Evolutionary conservation across 768 basidiomycete genomes (phyloP).

Genomic region (Russula virescens): DNA sequence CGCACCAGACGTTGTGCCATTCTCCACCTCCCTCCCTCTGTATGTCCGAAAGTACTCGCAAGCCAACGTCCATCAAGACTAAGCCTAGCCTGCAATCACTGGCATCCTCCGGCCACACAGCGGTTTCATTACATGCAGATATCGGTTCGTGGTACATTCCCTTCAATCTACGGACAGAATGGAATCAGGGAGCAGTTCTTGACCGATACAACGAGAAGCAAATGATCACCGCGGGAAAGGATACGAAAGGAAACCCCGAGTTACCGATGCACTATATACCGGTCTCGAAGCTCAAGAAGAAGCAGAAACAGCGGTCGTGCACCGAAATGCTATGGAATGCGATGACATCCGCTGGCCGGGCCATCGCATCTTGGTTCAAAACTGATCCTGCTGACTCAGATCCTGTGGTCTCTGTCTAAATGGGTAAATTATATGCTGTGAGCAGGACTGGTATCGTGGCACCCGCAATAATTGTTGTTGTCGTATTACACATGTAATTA

Average conservation of each 20-base stretch:
- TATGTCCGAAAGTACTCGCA: constrained; percentile 12
- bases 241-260: background rate
- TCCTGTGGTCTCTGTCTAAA: background rate
- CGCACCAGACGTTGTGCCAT: constrained; percentile 5
- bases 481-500: constrained; percentile 5
- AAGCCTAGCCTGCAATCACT: constrained; percentile 19
- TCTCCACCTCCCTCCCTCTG: constrained; percentile 15
- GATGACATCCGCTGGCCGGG: constrained; percentile 14
- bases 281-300: constrained; percentile 14
- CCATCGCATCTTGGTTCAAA: constrained; percentile 13
- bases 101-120: constrained; percentile 7
- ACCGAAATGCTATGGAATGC: constrained; percentile 14
- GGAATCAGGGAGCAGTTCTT: constrained; percentile 1
- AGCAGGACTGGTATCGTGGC: too few relatives aligned
- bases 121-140: constrained; percentile 14
- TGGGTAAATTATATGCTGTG: background rate
- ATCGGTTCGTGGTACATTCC: constrained; percentile 18
- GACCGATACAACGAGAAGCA: constrained; percentile 3
- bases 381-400: constrained; percentile 1
- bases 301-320: constrained; percentile 19
- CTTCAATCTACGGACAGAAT: constrained; percentile 9
- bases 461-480: too few relatives aligned
- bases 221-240: background rate
- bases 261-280: constrained; percentile 22
- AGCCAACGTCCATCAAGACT: constrained; percentile 12